Conservation (phyloP, 2,329 filamentous ascomycete genomes). For the Pseudocercospora cruenta region DNA sequence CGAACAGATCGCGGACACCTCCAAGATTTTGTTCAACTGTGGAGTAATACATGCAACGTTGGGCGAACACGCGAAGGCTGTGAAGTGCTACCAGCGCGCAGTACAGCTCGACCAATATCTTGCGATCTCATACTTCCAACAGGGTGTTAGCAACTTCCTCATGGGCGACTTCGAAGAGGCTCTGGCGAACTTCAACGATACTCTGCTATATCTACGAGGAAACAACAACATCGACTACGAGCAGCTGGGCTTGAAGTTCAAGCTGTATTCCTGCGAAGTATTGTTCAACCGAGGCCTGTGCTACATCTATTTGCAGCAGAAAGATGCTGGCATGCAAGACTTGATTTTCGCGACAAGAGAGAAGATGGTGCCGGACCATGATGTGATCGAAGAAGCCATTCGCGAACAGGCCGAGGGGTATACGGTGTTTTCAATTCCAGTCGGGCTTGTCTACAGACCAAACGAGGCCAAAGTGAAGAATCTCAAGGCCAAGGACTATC, state of each 20-base stretch:
- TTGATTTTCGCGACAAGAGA: slow-evolving; percentile 89
- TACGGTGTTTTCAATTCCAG: slow-evolving; percentile 96
- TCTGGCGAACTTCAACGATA: slow-evolving; percentile 98
- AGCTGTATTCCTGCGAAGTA: slow-evolving; percentile 95
- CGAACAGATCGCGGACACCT: slow-evolving; percentile 86
- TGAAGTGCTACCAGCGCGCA: slow-evolving; percentile 92
- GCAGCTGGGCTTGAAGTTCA: slow-evolving; percentile 92
- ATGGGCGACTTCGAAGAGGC: slow-evolving; percentile 97
- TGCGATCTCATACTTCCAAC: slow-evolving; percentile 96
- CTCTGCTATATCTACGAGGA: slow-evolving; percentile 86
- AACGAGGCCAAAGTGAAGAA: slow-evolving; percentile 99
- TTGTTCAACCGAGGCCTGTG: slow-evolving; percentile 96
- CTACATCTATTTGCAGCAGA: slow-evolving; percentile 95
- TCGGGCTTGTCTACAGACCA: slow-evolving; percentile 90
- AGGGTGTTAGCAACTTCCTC: slow-evolving; percentile 96
- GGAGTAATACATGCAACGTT: slow-evolving; percentile 96
- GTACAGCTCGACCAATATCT: slow-evolving; percentile 91
- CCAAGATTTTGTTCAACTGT: slow-evolving; percentile 98
- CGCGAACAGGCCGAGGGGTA: slow-evolving; percentile 94
- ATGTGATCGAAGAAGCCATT: slow-evolving; percentile 97
- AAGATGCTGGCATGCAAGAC: slow-evolving; percentile 88
- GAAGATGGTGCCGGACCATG: slow-evolving; percentile 93
- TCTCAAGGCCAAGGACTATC: slow-evolving; percentile 94
- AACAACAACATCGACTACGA: slow-evolving; percentile 99
- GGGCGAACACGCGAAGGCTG: slow-evolving; percentile 92